These are phyloP conservation scores for Trichoderma sp. DNA, from an alignment of 2,329 filamentous ascomycete species.

Conservation along the genomic window DNA sequence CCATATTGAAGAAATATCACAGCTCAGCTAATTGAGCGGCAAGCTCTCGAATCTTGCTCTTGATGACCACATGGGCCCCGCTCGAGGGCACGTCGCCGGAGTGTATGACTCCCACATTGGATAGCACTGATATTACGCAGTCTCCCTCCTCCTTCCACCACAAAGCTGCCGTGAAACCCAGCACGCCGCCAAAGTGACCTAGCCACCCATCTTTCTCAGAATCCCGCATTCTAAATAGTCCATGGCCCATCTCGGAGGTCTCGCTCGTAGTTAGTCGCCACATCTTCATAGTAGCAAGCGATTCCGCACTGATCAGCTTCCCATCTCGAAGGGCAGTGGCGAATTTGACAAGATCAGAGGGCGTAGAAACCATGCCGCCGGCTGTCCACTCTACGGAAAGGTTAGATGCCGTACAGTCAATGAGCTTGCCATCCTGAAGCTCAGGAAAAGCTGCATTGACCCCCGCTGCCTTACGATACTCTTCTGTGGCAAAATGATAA, in stretches of 20 bases:
- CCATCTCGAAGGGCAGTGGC: constrained; percentile 20
- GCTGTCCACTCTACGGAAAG: constrained; percentile 21
- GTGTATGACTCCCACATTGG: not conserved
- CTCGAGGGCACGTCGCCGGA: not conserved
- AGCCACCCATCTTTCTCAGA: not conserved
- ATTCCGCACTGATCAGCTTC: constrained; percentile 3
- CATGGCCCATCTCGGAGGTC: constrained; percentile 18
- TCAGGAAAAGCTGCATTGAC: constrained; percentile 16
- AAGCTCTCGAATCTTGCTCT: not conserved
- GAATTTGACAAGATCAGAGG: constrained; percentile 19
- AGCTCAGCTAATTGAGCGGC: not conserved
- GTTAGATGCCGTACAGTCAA: constrained; percentile 21
- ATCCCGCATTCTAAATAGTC: constrained; percentile 17
- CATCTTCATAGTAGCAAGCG: constrained; percentile 16
- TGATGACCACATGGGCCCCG: not conserved
- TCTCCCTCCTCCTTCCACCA: not conserved
- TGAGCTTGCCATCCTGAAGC: constrained; percentile 7
- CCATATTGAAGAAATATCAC: not conserved
- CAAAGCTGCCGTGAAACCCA: not conserved
- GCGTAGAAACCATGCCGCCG: constrained; percentile 20
- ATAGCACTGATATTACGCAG: not conserved
- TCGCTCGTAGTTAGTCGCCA: constrained; percentile 11
- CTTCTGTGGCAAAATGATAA: constrained; percentile 20
- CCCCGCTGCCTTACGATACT: constrained; percentile 15
- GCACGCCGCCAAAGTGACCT: not conserved